Evolutionary conservation across 495 filamentous ascomycete genomes (phyloP).

Genomic region (Hypoxylon rickii): DNA sequence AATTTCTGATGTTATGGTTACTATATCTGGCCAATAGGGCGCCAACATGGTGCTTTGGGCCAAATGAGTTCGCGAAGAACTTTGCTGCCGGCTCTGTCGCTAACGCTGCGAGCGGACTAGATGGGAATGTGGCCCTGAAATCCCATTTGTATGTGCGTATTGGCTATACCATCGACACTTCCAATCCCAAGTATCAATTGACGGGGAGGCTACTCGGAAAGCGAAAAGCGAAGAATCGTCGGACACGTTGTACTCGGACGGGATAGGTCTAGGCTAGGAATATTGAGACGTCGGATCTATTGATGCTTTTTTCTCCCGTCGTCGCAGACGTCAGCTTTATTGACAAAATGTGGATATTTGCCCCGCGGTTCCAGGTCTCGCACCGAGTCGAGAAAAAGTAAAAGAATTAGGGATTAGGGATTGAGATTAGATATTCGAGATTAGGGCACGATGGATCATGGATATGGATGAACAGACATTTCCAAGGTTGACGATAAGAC

Average conservation of each 20-base stretch:
- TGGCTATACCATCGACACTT: no score
- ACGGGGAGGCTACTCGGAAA: no score
- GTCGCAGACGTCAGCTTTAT: neutral
- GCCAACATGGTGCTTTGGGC: neutral
- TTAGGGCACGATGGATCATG: no score
- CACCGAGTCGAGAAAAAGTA: neutral
- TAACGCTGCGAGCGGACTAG: conserved; percentile 2
- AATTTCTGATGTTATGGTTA: neutral
- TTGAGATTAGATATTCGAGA: conserved; percentile 19
- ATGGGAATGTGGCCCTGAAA: conserved; percentile 8
- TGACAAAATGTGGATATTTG: neutral
- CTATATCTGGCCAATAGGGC: neutral
- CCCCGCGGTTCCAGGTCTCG: conserved; percentile 12
- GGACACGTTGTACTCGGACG: conserved; percentile 4
- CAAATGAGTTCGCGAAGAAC: neutral
- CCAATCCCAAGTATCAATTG: no score
- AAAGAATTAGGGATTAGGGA: neutral
- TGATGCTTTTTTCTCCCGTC: neutral
- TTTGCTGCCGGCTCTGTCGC: neutral
- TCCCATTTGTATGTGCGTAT: conserved; percentile 1
- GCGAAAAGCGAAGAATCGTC: conserved; percentile 11
- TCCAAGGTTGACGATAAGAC: conserved; percentile 1
- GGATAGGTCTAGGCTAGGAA: neutral
- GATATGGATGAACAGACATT: no score
- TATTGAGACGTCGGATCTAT: neutral